Evolutionary conservation across 805 yeast genomes (phyloP).

Genomic region (Brettanomyces nanus): DNA sequence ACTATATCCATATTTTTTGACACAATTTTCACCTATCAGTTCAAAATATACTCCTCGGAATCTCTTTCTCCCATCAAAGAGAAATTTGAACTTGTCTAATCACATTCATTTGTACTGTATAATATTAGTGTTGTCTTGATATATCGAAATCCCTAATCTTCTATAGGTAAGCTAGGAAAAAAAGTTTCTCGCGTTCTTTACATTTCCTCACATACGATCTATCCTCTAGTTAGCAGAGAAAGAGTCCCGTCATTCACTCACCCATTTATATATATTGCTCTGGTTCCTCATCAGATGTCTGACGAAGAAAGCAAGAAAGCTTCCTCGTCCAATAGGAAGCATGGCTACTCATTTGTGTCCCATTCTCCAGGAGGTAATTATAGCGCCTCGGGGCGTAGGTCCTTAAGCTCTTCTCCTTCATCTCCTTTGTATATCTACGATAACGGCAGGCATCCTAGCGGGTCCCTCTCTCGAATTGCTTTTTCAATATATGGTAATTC

Average conservation of each 20-base stretch:
- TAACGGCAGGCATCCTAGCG: constrained; percentile 23
- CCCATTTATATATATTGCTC: too few relatives aligned
- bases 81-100: neutral
- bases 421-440: constrained; percentile 17
- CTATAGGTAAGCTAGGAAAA: too few relatives aligned
- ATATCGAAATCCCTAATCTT: too few relatives aligned
- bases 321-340: neutral
- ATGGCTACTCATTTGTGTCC: neutral
- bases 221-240: too few relatives aligned
- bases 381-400: neutral
- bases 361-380: neutral
- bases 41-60: constrained; percentile 14
- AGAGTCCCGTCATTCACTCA: too few relatives aligned
- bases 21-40: constrained; percentile 21
- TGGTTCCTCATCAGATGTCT: too few relatives aligned
- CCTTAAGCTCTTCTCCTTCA: constrained; percentile 12
- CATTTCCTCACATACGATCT: too few relatives aligned
- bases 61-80: neutral
- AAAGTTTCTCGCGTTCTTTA: too few relatives aligned
- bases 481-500: constrained; percentile 48
- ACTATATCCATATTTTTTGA: constrained; percentile 28
- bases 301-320: neutral
- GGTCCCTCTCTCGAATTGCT: constrained; percentile 44
- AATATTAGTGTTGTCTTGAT: too few relatives aligned
- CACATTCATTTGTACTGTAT: neutral